phyloP scores from a whole-genome alignment of 345 rosid species.

The Pistacia atlantica region DNA sequence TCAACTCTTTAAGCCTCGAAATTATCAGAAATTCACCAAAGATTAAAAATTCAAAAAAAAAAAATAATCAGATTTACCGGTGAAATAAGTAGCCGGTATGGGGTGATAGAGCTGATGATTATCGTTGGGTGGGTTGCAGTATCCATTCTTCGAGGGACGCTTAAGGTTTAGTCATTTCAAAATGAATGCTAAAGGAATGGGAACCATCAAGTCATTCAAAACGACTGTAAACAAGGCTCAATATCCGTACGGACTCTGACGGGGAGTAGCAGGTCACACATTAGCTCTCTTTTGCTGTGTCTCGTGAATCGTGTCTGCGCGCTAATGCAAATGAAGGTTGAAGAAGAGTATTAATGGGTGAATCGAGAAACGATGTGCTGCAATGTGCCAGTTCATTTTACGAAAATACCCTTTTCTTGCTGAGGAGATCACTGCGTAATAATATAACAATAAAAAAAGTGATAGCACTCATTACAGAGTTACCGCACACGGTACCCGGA shows the following conservation, averaged over 20 bases:
- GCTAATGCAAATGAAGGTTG: slow-evolving; percentile 4
- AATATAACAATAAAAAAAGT: background rate
- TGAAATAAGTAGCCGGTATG: background rate
- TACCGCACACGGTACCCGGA: background rate
- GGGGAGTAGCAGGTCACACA: slow-evolving; percentile 6
- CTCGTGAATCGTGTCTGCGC: slow-evolving; percentile 6
- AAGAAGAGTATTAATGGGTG: slow-evolving; percentile 8
- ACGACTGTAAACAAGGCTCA: background rate
- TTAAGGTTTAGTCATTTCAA: slow-evolving; percentile 25
- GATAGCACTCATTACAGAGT: background rate
- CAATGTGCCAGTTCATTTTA: background rate
- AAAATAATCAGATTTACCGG: background rate
- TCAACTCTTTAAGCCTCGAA: slow-evolving; percentile 7
- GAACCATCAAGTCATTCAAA: background rate
- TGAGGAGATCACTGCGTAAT: background rate
- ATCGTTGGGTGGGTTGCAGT: background rate
- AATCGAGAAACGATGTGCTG: slow-evolving; percentile 17
- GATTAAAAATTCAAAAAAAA: background rate
- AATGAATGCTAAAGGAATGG: background rate
- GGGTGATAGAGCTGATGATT: background rate
- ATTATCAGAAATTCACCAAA: background rate
- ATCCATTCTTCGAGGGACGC: background rate
- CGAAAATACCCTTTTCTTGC: slow-evolving; percentile 9
- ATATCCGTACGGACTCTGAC: slow-evolving; percentile 13
- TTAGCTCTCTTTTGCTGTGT: background rate